Evolutionary conservation across 768 basidiomycete genomes (phyloP), one percentile per base, ranked within the genome.

Genomic region (Leccinum aurantiacum): DNA sequence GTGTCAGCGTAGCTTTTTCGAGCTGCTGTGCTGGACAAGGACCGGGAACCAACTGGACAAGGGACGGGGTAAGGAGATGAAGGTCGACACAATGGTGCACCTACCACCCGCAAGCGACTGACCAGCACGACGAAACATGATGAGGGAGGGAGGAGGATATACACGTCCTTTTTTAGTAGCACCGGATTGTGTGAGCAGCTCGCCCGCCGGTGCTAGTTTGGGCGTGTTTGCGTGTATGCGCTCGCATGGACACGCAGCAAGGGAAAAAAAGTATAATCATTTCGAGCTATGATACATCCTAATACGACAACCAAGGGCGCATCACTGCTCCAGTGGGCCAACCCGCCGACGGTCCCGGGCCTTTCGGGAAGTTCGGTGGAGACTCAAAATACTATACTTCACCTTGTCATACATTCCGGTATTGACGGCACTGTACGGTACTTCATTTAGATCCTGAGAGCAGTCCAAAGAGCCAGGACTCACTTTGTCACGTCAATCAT

Each of bases 1-100:
- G 93, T 95, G 71, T 91, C 90, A 57, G 89, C 93, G 75, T 98
- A 98, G 69, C 84, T 86, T 64, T 77, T 81, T 68, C 91, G 84
- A 66, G 86, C 71, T 48, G 84, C 83, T 65, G 94, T 90, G 67
- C 85, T 83, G 52, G 92, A 87, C 80, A 96, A 93, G 65, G 88
- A 79, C 80, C 95, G 82, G 79, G 84, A 84, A 80, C 87, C 86
- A 69, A 77, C 85, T 87, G 63, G 44, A 60, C 15, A 41, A 53
- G 56, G 19, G 6, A 10, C 33, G 11, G 4, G 4, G 31, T 63
- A 3, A 62, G 46, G 24, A 29, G 47, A 48, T 33, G 14, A 15
- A 22, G 31, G 25, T 27, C 33, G 17, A 56, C 19, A 6, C 47
- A 22, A 15, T 19, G 41, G 31, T 47, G 24, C 31, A 64, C 81